Conservation (phyloP, 495 filamentous ascomycete genomes). For the Cetradonia linearis region DNA sequence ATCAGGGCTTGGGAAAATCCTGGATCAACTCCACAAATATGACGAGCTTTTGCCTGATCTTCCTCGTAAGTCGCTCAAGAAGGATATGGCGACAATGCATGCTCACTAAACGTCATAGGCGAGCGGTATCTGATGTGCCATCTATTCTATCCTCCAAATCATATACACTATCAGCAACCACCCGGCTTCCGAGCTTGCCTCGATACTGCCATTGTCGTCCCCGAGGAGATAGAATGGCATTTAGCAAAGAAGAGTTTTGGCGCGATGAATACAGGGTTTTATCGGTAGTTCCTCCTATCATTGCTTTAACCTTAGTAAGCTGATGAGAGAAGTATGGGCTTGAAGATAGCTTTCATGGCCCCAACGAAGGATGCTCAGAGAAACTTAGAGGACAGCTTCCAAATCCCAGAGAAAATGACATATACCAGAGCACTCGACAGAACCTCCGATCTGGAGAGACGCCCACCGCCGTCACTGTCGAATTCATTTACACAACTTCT, state of each 20-base stretch:
- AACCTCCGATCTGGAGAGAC: not conserved
- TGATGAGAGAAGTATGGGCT: conserved; percentile 26
- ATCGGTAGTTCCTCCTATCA: conserved; percentile 26
- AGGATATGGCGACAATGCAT: not conserved
- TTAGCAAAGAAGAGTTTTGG: conserved; percentile 28
- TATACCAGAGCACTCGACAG: conserved; percentile 1
- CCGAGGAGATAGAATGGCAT: conserved; percentile 31
- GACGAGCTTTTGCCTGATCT: conserved; percentile 35
- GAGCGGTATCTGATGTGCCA: conserved; percentile 36
- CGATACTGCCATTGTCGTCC: conserved; percentile 31
- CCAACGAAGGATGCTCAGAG: conserved; percentile 26
- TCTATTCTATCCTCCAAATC: conserved; percentile 39
- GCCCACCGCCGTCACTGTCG: not conserved
- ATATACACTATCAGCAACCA: conserved; percentile 33
- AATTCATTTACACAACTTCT: not conserved
- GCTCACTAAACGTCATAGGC: conserved; percentile 22
- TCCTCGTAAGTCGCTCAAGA: conserved; percentile 30
- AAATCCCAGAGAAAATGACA: not conserved
- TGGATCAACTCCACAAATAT: conserved; percentile 32
- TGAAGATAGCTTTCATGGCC: conserved; percentile 28
- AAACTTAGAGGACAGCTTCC: not conserved
- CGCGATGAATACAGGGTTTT: conserved; percentile 31
- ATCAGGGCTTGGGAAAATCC: conserved; percentile 31
- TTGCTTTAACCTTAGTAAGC: not conserved
- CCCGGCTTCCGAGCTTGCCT: conserved; percentile 31